A percentile compares a stretch with the other conserved stretches of the same genome.
phyloP scores from a whole-genome alignment of 2,329 filamentous ascomycete species.

The Hypoxylon sp. region DNA sequence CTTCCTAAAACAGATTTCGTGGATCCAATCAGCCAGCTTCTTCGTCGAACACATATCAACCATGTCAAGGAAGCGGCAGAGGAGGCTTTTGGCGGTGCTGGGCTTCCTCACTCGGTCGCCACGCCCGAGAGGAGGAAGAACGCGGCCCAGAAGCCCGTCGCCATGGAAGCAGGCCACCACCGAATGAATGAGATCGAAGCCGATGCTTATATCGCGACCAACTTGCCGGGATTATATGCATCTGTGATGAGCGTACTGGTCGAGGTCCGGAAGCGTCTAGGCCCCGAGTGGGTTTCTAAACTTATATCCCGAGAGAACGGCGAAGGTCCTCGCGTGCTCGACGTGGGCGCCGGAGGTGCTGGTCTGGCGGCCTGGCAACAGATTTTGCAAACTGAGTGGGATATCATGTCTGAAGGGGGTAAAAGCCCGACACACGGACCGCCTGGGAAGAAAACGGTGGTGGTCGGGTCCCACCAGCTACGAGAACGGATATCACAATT shows the following conservation, averaged over 20 bases:
- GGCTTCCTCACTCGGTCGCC: constrained; percentile 78
- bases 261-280: constrained; percentile 77
- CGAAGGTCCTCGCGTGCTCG: constrained; percentile 69
- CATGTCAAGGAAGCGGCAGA: constrained; percentile 79
- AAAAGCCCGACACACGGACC: constrained; percentile 55
- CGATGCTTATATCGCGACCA: constrained; percentile 73
- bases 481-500: constrained; percentile 78
- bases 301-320: constrained; percentile 66
- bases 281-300: constrained; percentile 72
- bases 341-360: constrained; percentile 77
- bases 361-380: constrained; percentile 79
- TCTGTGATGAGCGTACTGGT: constrained; percentile 72
- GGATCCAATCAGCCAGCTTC: constrained; percentile 72
- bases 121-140: constrained; percentile 67
- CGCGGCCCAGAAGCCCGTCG: constrained; percentile 69
- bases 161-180: constrained; percentile 68
- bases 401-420: constrained; percentile 65
- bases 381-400: constrained; percentile 82
- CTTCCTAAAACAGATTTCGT: constrained; percentile 75
- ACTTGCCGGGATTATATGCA: constrained; percentile 76
- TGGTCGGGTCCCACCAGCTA: constrained; percentile 78
- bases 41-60: constrained; percentile 72
- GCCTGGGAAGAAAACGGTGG: constrained; percentile 78
- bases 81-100: constrained; percentile 76
- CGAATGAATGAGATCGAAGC: constrained; percentile 79